phyloP scores from a whole-genome alignment of 257 asterid genomes.

The Fraxinus americana region DNA sequence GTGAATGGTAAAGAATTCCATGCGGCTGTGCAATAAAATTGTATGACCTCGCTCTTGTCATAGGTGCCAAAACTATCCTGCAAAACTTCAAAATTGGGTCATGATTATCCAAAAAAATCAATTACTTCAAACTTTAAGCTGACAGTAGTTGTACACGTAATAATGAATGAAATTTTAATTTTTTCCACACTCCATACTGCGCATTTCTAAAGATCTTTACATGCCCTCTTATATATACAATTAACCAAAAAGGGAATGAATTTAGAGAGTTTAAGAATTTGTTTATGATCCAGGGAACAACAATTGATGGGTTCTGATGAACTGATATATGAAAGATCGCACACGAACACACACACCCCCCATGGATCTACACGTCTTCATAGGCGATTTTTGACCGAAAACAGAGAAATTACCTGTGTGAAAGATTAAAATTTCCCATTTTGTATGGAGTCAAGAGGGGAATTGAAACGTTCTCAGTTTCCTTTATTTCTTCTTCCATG shows the following conservation, averaged over 20 bases:
- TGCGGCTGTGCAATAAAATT: slow-evolving; percentile 44
- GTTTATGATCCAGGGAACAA: too few relatives aligned
- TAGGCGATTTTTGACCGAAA: background rate
- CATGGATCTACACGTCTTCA: background rate
- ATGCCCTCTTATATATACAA: background rate
- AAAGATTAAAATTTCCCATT: slow-evolving; percentile 30
- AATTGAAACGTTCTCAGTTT: background rate
- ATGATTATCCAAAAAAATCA: background rate
- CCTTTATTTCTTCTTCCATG: background rate
- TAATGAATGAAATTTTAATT: background rate
- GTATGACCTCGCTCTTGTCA: slow-evolving; percentile 43
- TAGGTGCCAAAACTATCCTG: slow-evolving; percentile 53
- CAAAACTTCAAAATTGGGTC: background rate
- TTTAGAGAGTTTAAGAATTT: too few relatives aligned
- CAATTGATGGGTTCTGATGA: background rate
- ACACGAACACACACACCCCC: background rate
- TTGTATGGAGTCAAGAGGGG: slow-evolving; percentile 36
- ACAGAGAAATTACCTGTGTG: background rate
- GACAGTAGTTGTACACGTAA: background rate
- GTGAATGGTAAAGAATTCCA: slow-evolving; percentile 47
- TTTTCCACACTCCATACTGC: background rate
- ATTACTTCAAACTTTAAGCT: background rate
- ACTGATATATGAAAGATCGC: background rate
- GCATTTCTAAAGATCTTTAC: background rate
- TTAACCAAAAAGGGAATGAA: background rate